Percentiles rank a stretch among this genome's conserved stretches.
These are phyloP conservation scores for Plasmodium knowlesi DNA, from an alignment of 169 alveolate genomes.

Conservation along the genomic window DNA sequence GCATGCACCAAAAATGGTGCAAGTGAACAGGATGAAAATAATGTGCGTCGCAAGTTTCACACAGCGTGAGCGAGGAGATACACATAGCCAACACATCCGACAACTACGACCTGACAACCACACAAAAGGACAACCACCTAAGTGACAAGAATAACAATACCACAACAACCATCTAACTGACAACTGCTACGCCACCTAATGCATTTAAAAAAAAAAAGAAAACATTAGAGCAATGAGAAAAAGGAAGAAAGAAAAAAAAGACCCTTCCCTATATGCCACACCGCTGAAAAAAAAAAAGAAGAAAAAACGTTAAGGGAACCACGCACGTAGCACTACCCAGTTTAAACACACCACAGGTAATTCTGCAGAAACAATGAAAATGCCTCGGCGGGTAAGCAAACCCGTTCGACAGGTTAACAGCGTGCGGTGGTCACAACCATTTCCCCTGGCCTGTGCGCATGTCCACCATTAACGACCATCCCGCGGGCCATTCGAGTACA, in stretches of 20 bases:
- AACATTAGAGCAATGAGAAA: not conserved
- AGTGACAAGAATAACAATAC: no score
- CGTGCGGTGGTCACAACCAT: not conserved
- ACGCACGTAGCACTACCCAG: not conserved
- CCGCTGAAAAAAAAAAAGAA: not conserved
- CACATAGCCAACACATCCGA: no score
- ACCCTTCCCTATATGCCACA: not conserved
- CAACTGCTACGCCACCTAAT: not conserved
- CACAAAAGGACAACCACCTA: no score
- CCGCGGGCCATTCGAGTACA: not conserved
- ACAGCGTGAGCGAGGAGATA: not conserved
- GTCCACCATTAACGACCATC: not conserved
- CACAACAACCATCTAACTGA: no score
- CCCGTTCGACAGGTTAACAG: not conserved
- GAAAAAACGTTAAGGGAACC: not conserved
- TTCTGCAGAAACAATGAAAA: not conserved
- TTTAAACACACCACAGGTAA: not conserved
- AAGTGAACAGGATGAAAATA: not conserved
- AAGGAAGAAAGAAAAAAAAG: not conserved
- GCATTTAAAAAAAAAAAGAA: slow-evolving; percentile 1
- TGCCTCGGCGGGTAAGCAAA: not conserved
- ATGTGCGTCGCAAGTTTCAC: not conserved
- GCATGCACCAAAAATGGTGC: not conserved
- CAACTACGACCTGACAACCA: no score
- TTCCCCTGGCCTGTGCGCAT: not conserved